Conservation (phyloP, 1,284 basidiomycete species). For the Phylloboletellus chloephorus region DNA sequence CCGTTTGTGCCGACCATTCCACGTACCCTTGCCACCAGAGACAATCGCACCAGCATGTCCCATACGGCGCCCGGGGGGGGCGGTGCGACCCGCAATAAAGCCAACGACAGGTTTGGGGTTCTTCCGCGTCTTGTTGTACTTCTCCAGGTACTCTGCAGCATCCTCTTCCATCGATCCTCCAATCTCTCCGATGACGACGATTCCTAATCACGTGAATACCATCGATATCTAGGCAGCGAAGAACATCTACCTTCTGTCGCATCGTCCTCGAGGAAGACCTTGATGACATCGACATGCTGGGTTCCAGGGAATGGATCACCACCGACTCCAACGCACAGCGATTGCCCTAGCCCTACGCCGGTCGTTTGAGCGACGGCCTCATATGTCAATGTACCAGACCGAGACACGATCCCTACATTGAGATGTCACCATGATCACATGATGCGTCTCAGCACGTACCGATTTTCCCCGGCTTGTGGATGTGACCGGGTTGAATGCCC, state of each 20-base stretch:
- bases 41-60: conserved; percentile 99
- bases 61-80: conserved; percentile 97
- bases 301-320: conserved; percentile 99
- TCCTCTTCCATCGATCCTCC: conserved; percentile 99
- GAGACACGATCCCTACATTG: conserved; percentile 84
- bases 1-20: background rate
- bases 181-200: conserved; percentile 98
- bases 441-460: conserved; percentile 43
- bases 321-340: conserved; percentile 95
- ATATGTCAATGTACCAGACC: conserved; percentile 92
- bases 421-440: conserved; percentile 1
- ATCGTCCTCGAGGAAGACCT: conserved; percentile 92
- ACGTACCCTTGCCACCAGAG: conserved; percentile 87
- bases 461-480: conserved; percentile 93
- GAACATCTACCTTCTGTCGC: conserved; percentile 73
- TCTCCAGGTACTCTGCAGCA: conserved; percentile 91
- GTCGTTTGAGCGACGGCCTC: conserved; percentile 95
- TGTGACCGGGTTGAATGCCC: conserved; percentile 98
- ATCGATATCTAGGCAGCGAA: background rate
- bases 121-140: conserved; percentile 85
- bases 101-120: conserved; percentile 95
- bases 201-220: conserved; percentile 47
- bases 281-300: conserved; percentile 93
- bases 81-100: conserved; percentile 97
- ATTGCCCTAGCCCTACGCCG: conserved; percentile 92